Conservation (phyloP, 75 land plant species). For the Cupressus sempervirens region DNA sequence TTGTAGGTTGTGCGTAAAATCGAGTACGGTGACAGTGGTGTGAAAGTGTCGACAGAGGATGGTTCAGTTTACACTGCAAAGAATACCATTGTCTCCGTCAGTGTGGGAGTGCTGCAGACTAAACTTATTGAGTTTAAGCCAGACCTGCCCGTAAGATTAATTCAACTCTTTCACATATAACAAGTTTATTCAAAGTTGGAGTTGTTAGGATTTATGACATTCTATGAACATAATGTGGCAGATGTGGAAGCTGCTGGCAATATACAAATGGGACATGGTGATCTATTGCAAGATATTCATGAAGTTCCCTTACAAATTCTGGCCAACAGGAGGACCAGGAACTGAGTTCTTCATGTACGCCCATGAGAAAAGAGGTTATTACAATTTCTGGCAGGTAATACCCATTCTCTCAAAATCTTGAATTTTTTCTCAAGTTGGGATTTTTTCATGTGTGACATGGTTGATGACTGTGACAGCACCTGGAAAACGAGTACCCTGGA, state of each 20-base stretch:
- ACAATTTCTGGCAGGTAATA: too few species aligned
- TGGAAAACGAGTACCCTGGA: too few species aligned
- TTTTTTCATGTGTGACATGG: not conserved
- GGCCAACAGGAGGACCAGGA: conserved; percentile 47
- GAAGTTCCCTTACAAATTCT: conserved; percentile 24
- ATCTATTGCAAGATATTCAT: not conserved
- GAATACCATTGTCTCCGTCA: conserved; percentile 48
- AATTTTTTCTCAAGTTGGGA: too few species aligned
- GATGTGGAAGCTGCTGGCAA: conserved; percentile 49
- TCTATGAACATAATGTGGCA: not conserved
- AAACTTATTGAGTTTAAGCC: conserved; percentile 50
- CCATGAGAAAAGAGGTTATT: too few species aligned
- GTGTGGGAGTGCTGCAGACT: conserved; percentile 57
- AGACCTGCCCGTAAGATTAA: conserved; percentile 38
- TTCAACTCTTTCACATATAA: not conserved
- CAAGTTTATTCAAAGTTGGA: not conserved
- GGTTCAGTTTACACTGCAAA: conserved; percentile 17
- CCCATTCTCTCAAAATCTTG: too few species aligned
- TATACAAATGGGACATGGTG: conserved; percentile 55
- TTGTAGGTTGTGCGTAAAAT: conserved; percentile 46
- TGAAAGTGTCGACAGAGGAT: conserved; percentile 26
- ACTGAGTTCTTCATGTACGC: conserved; percentile 55
- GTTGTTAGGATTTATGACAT: too few species aligned
- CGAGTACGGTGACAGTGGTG: conserved; percentile 18
- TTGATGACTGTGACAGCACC: conserved; percentile 6